Evolutionary conservation across 1,139 yeast genomes (phyloP).

Genomic region (Candida neerlandica): DNA sequence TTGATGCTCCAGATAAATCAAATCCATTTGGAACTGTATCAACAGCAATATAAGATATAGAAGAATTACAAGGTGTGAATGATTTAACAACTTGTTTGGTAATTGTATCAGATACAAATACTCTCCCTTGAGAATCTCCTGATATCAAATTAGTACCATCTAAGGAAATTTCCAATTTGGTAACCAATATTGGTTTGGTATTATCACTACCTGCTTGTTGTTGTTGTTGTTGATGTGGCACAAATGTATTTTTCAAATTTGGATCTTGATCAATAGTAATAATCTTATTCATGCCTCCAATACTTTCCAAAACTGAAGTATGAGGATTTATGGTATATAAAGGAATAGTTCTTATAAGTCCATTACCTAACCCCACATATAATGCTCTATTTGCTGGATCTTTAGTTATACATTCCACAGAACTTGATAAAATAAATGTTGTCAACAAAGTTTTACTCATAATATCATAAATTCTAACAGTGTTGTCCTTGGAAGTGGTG

Average conservation of each 20-base stretch:
- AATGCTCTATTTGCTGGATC: conserved; percentile 83
- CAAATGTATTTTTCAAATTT: conserved; percentile 54
- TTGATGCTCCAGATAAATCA: conserved; percentile 3
- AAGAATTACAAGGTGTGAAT: conserved; percentile 54
- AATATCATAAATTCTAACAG: conserved; percentile 68
- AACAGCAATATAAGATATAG: conserved; percentile 32
- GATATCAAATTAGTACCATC: conserved; percentile 77
- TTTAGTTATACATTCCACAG: conserved; percentile 60
- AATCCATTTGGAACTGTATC: conserved; percentile 19
- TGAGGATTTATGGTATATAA: conserved; percentile 52
- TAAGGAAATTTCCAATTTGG: conserved; percentile 60
- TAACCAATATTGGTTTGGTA: conserved; percentile 30
- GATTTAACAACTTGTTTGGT: conserved; percentile 77
- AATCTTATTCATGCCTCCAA: conserved; percentile 59
- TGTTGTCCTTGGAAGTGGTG: conserved; percentile 74
- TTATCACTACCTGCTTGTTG: conserved; percentile 6
- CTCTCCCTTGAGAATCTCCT: conserved; percentile 74
- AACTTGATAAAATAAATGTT: conserved; percentile 67
- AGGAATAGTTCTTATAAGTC: conserved; percentile 60
- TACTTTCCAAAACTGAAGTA: conserved; percentile 50
- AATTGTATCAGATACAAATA: conserved; percentile 69
- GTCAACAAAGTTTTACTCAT: conserved; percentile 51
- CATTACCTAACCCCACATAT: conserved; percentile 71
- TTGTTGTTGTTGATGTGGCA: conserved; percentile 50
- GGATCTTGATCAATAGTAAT: conserved; percentile 54